phyloP scores from a whole-genome alignment of 1,284 basidiomycete species.

The Cryptococcus depauperatus region DNA sequence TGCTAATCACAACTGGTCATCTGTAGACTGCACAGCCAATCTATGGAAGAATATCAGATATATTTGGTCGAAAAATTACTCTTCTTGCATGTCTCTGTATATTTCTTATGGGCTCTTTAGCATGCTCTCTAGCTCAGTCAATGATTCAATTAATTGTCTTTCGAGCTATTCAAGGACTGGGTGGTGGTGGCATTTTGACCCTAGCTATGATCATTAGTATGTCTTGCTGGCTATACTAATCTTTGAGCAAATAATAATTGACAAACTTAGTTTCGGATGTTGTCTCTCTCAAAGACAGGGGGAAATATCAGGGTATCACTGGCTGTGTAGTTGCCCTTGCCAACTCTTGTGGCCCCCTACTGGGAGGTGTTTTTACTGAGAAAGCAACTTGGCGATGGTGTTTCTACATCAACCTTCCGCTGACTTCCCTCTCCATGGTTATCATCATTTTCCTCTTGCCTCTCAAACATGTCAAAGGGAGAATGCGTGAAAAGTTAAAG shows the following conservation, averaged over 20 bases:
- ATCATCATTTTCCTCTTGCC: slow-evolving; percentile 59
- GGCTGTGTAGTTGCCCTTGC: slow-evolving; percentile 37
- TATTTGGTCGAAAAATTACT: slow-evolving; percentile 63
- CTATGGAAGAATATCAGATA: slow-evolving; percentile 65
- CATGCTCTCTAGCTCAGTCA: slow-evolving; percentile 44
- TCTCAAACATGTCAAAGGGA: slow-evolving; percentile 56
- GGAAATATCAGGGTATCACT: slow-evolving; percentile 45
- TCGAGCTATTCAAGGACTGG: slow-evolving; percentile 45
- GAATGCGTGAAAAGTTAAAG: slow-evolving; percentile 55
- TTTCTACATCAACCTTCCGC: slow-evolving; percentile 57
- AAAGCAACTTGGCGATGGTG: slow-evolving; percentile 50
- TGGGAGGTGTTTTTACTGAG: slow-evolving; percentile 43
- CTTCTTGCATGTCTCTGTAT: slow-evolving; percentile 55
- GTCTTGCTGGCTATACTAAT: neutral
- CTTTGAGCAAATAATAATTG: neutral
- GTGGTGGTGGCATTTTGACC: slow-evolving; percentile 42
- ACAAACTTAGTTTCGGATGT: slow-evolving; percentile 31
- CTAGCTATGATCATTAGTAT: slow-evolving; percentile 36
- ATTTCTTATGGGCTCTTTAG: slow-evolving; percentile 53
- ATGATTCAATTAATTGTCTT: slow-evolving; percentile 67
- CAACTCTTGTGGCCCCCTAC: slow-evolving; percentile 41
- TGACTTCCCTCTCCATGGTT: slow-evolving; percentile 51
- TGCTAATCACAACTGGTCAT: slow-evolving; percentile 41
- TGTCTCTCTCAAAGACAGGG: slow-evolving; percentile 42
- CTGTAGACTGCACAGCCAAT: slow-evolving; percentile 58